Evolutionary conservation across 2,329 filamentous ascomycete genomes (phyloP), one percentile per base, ranked within the genome.

Genomic region (Beauveria sp.): DNA sequence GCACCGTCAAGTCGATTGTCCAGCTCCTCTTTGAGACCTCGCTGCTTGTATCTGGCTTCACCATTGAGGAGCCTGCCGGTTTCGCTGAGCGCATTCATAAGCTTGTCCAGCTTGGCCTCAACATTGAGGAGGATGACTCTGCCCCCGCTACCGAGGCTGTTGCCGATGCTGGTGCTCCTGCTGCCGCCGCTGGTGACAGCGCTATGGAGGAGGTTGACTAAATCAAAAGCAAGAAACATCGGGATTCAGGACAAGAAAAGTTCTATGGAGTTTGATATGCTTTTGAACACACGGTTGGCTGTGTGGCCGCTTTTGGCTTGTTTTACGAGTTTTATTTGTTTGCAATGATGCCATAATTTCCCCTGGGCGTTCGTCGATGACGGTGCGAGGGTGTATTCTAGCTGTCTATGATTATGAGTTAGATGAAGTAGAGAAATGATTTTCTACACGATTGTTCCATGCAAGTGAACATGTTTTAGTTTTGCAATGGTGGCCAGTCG

Each of bases 191-290:
- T 67, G 89, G 88, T 70, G 92, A 96, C 86, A 96, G 89, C 81
- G 88, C 92, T 77, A 99, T 99, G 94, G 94, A 99, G 87, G 94
- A 99, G 87, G 94, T 99, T 76, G 94, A 99, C 85, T 99, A 96
- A 82, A 71, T 66, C 63, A 50, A 46, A 65, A 60, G 59, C 51
- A 62, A 65, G 56, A 63, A 63, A 66, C 68, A 70, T 71, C 64
- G 70, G 70, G 70, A 74, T 70, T 73, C 71, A 71, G 67, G 65
- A 68, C 54, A 64, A 67, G 64, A 75, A 76, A 75, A 75, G 70
- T 73, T 72, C 66, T 67, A 70, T 66, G 75, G 75, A 77, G 75
- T 77, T 77, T 73, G 70, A 72, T 67, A 70, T 69, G 56, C 50
- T 61, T 65, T 61, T 63, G 59, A 62, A 55, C 61, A 62, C 53